Base-by-base conservation (phyloP, 495 filamentous ascomycete species). In the Chaetomidium leptoderma region DNA sequence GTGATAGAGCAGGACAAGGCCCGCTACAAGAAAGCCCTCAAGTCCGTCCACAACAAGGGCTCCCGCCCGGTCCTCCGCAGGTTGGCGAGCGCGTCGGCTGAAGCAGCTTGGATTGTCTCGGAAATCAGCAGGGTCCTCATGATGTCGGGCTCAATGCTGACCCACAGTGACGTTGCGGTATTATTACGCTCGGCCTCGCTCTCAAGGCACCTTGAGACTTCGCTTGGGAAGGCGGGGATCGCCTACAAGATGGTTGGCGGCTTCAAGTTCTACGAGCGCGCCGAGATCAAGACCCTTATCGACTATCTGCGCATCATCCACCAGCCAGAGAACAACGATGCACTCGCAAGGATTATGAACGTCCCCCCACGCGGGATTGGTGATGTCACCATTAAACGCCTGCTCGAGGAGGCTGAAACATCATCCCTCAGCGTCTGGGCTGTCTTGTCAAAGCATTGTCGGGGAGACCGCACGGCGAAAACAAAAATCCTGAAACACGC, bases 191-290 rank as follows among this genome's bases (percentile, higher is more conserved):
- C 91, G 6, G 88, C 93, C 0, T 77, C 83, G 3, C 75, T 97
- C 39, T 97, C 95, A 0, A 80, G 91, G 26, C 83, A 88, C 32
- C 86, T 97, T 44, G 95, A 99, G 69, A 80, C 82, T 14, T 86
- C 86, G 11, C 81, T 97, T 59, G 91, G 90, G 4, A 91, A 88
- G 66, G 83, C 84, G 9, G 95, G 95, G 1, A 83, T 99, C 30
- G 80, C 91, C 0, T 99, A 99, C 71, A 84, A 84, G 30, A 97
- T 97, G 95, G 88, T 97, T 48, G 95, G 83, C 17, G 95, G 95
- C 0, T 81, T 84, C 32, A 85, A 86, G 54, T 99, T 99, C 72
- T 99, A 92, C 64, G 95, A 99, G 62, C 83, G 95, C 45, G 78
- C 83, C 11, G 95, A 99, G 72, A 86, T 99, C 65, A 97, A 95